phyloP scores from a whole-genome alignment of 441 rosid genomes.

The Caryocar brasiliense region DNA sequence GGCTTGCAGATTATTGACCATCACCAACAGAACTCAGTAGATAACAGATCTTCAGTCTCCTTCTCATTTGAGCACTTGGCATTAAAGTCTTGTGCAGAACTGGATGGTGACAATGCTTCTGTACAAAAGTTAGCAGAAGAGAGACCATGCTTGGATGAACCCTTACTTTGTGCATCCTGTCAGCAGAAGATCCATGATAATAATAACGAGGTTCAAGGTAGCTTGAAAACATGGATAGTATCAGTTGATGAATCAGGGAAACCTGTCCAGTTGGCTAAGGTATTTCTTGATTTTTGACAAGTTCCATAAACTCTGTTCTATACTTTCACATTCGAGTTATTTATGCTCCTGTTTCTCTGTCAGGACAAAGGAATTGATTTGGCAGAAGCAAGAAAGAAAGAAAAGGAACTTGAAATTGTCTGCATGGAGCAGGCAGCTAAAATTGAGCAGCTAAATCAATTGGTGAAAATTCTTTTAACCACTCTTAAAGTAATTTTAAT shows the following conservation, averaged over 20 bases:
- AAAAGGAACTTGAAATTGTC: conserved; percentile 52
- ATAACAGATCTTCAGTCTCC: conserved; percentile 53
- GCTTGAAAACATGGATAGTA: conserved; percentile 36
- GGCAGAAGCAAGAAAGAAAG: conserved; percentile 28
- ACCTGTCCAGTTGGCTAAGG: conserved; percentile 10
- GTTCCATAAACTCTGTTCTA: not conserved
- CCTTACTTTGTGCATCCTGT: conserved; percentile 62
- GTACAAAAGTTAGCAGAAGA: conserved; percentile 33
- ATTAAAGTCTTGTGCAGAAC: conserved; percentile 50
- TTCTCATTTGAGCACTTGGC: conserved; percentile 73
- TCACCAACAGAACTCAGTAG: conserved; percentile 47
- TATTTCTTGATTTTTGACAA: conserved; percentile 2
- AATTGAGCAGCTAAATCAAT: conserved; percentile 55
- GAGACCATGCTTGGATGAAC: conserved; percentile 21
- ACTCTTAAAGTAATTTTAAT: not conserved
- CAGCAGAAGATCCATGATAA: conserved; percentile 34
- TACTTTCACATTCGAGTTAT: not conserved
- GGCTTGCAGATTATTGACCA: conserved; percentile 76
- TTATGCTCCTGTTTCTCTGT: conserved; percentile 4
- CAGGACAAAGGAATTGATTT: conserved; percentile 33
- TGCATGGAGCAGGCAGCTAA: conserved; percentile 73
- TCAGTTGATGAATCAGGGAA: conserved; percentile 25
- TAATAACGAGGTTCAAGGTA: conserved; percentile 26
- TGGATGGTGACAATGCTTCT: conserved; percentile 37
- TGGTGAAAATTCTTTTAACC: conserved; percentile 35